Conservation (phyloP, 2,329 filamentous ascomycete genomes). For the Xylaria polymorpha region DNA sequence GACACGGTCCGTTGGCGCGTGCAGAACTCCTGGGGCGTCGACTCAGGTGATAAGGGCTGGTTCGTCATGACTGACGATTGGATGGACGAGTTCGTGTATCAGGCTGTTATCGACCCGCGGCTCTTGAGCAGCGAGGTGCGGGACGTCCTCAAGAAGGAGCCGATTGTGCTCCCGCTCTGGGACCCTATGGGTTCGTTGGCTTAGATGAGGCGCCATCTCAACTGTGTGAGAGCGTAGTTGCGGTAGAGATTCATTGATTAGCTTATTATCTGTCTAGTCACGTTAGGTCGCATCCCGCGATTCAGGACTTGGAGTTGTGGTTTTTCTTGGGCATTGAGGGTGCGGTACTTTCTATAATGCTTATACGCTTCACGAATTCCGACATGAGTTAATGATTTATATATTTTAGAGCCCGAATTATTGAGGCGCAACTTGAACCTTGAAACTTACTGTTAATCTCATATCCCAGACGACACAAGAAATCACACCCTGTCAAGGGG, state of each 20-base stretch:
- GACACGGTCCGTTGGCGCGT: slow-evolving; percentile 83
- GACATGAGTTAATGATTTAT: background rate
- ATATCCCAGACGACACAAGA: background rate
- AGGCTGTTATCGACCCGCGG: slow-evolving; percentile 82
- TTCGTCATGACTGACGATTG: slow-evolving; percentile 88
- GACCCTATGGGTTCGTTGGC: slow-evolving; percentile 83
- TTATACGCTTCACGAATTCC: slow-evolving; percentile 25
- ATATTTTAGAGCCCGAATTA: background rate
- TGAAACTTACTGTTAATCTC: background rate
- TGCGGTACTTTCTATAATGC: background rate
- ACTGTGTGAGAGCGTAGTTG: background rate
- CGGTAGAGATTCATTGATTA: background rate
- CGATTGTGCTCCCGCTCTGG: slow-evolving; percentile 79
- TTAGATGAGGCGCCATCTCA: slow-evolving; percentile 49
- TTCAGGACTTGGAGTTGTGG: background rate
- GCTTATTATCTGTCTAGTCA: background rate
- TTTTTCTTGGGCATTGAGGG: background rate
- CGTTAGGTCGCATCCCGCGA: background rate
- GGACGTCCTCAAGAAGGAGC: slow-evolving; percentile 76
- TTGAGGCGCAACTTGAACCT: too few species aligned
- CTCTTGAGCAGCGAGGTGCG: slow-evolving; percentile 73
- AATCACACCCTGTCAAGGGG: background rate
- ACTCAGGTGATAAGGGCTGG: slow-evolving; percentile 79
- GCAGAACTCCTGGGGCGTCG: slow-evolving; percentile 85
- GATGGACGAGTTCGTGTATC: slow-evolving; percentile 86